phyloP scores from a whole-genome alignment of 805 yeast genomes.

The Yamadazyma takamatsuzukensis region DNA sequence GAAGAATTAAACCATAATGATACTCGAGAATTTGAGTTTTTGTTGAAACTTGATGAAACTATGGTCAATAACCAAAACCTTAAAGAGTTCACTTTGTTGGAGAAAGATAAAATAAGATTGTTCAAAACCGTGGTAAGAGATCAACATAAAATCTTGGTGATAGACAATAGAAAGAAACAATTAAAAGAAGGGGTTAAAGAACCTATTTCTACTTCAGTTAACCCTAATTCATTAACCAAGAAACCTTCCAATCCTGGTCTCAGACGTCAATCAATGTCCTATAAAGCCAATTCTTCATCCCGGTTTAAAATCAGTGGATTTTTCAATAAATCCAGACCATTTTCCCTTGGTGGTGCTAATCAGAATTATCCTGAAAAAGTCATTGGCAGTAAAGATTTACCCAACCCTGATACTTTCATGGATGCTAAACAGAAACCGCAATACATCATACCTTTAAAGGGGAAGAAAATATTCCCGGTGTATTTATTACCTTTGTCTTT shows the following conservation, averaged over 20 bases:
- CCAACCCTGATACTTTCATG: conserved; percentile 41
- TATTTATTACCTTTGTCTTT: conserved; percentile 47
- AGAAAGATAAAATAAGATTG: conserved; percentile 22
- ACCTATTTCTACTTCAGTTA: conserved; percentile 2
- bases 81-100: conserved; percentile 30
- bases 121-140: conserved; percentile 29
- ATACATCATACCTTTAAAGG: conserved; percentile 43
- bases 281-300: conserved; percentile 36
- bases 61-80: conserved; percentile 29
- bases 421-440: conserved; percentile 52
- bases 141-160: conserved; percentile 27
- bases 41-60: conserved; percentile 44
- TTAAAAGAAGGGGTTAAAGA: conserved; percentile 15
- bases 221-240: conserved; percentile 16
- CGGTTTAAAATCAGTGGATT: conserved; percentile 56
- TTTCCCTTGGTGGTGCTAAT: conserved; percentile 23
- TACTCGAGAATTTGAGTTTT: conserved; percentile 47
- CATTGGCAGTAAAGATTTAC: conserved; percentile 54
- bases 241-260: conserved; percentile 27
- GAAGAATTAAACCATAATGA: conserved; percentile 26
- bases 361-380: conserved; percentile 35
- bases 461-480: conserved; percentile 48
- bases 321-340: conserved; percentile 55
- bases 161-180: conserved; percentile 31
- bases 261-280: conserved; percentile 37